These are phyloP conservation scores for Lolium multiflorum DNA, from an alignment of 176 grass and related monocot genomes.

Conservation along the genomic window DNA sequence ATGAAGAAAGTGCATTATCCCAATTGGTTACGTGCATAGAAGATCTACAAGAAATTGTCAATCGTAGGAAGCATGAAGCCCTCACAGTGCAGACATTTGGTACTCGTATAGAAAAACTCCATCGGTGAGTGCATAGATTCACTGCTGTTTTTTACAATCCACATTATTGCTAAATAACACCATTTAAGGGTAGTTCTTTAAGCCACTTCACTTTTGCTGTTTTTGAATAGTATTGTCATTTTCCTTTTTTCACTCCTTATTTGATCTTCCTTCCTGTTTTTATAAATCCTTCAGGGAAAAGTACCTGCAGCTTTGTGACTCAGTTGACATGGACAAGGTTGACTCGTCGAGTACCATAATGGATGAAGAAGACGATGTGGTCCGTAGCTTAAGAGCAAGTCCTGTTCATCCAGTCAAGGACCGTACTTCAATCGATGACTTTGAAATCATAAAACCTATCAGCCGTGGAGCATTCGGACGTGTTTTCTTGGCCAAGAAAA, in stretches of 20 bases:
- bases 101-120: conserved; percentile 96
- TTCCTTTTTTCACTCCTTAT: conserved; percentile 33
- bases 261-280: conserved; percentile 41
- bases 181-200: background rate
- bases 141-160: conserved; percentile 11
- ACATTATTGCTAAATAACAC: conserved; percentile 17
- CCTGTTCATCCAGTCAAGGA: conserved; percentile 96
- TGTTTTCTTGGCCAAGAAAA: conserved; percentile 99
- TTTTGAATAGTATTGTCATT: conserved; percentile 37
- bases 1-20: conserved; percentile 89
- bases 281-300: conserved; percentile 75
- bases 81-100: conserved; percentile 99
- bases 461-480: conserved; percentile 98
- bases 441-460: conserved; percentile 99
- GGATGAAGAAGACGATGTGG: conserved; percentile 99
- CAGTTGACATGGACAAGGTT: conserved; percentile 92
- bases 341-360: conserved; percentile 87
- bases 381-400: conserved; percentile 91
- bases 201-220: conserved; percentile 7
- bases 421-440: conserved; percentile 98
- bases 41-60: conserved; percentile 98
- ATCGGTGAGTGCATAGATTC: conserved; percentile 61
- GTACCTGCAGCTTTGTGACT: conserved; percentile 96
- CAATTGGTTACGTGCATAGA: conserved; percentile 97
- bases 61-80: conserved; percentile 84